phyloP scores from a whole-genome alignment of 768 basidiomycete genomes.

The Boletus rubescentipes region DNA sequence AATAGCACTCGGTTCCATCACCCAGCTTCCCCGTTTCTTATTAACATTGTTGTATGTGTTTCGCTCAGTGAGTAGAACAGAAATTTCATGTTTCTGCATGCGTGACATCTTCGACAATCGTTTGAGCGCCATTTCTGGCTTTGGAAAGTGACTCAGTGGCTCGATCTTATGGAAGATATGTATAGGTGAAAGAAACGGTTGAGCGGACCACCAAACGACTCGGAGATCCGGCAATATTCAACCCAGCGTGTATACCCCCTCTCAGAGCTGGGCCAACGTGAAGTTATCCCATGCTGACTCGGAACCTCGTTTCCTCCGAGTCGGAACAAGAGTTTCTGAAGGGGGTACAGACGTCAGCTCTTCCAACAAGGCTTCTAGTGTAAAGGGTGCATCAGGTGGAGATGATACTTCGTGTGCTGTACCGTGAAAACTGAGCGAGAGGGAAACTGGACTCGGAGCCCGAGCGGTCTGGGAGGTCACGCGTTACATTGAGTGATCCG shows the following conservation, averaged over 20 bases:
- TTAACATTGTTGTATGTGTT: too few species aligned
- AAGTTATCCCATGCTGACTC: constrained; percentile 29
- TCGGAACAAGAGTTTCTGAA: constrained; percentile 76
- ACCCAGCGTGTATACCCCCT: too few species aligned
- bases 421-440: constrained; percentile 49
- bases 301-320: constrained; percentile 58
- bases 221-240: too few species aligned
- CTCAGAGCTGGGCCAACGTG: constrained; percentile 38
- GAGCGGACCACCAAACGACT: constrained; percentile 55
- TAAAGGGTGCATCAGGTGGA: constrained; percentile 49
- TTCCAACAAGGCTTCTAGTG: constrained; percentile 52
- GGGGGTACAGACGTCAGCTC: constrained; percentile 65
- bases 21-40: too few species aligned
- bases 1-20: too few species aligned
- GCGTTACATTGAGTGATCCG: too few species aligned
- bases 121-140: constrained; percentile 53
- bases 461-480: too few species aligned
- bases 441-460: constrained; percentile 16
- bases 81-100: constrained; percentile 70
- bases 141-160: constrained; percentile 63
- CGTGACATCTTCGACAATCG: constrained; percentile 57
- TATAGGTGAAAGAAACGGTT: constrained; percentile 42
- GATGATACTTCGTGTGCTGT: constrained; percentile 46
- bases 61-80: too few species aligned
- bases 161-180: constrained; percentile 66